These are phyloP conservation scores for Nothopassalora personata DNA, from an alignment of 2,329 filamentous ascomycete genomes.

Conservation along the genomic window DNA sequence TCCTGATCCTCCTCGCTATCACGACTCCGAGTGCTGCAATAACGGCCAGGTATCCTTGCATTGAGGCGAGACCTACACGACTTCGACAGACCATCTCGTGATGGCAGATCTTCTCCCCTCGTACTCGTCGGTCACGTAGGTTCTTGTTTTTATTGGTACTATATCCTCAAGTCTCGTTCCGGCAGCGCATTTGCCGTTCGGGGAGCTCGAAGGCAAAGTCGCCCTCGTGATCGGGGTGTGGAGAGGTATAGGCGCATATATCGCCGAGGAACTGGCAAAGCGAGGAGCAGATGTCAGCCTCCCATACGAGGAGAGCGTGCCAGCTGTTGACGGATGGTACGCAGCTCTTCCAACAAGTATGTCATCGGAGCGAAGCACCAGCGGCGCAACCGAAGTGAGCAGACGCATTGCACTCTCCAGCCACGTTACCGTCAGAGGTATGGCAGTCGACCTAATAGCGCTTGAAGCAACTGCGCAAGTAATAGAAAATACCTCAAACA, in stretches of 20 bases:
- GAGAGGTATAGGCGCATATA: not conserved
- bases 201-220: not conserved
- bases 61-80: too few species aligned
- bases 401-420: not conserved
- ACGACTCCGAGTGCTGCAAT: too few species aligned
- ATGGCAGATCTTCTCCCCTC: too few species aligned
- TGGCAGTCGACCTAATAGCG: conserved; percentile 5
- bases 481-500: not conserved
- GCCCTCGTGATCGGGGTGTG: not conserved
- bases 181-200: not conserved
- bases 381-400: not conserved
- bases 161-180: not conserved
- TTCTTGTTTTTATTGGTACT: too few species aligned
- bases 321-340: too few species aligned
- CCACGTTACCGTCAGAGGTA: not conserved
- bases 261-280: not conserved
- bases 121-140: too few species aligned
- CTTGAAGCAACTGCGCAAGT: not conserved
- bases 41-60: too few species aligned
- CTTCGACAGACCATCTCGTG: too few species aligned
- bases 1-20: too few species aligned
- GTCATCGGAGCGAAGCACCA: not conserved
- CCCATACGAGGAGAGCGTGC: too few species aligned
- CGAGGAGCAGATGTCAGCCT: conserved; percentile 15
- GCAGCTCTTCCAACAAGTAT: conserved; percentile 7